Conservation (phyloP, 495 filamentous ascomycete genomes). For the Hypoxylon fuscum region DNA sequence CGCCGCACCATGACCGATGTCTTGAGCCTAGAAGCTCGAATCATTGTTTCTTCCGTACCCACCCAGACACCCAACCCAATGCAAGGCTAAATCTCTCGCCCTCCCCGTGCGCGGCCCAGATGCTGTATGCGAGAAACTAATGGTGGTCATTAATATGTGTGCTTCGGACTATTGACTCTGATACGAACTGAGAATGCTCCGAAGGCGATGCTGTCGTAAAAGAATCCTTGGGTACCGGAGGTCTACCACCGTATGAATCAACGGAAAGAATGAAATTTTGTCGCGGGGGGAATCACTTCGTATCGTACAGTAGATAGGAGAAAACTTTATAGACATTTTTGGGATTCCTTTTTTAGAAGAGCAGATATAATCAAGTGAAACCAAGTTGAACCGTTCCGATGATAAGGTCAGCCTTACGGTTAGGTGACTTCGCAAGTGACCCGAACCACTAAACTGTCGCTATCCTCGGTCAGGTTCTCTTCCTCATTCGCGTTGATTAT, state of each 20-base stretch:
- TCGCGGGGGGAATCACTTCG: slow-evolving; percentile 30
- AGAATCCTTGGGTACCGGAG: slow-evolving; percentile 2
- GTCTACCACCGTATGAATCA: slow-evolving; percentile 18
- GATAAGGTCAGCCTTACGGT: not conserved
- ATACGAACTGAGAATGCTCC: slow-evolving; percentile 29
- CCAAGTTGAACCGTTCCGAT: slow-evolving; percentile 9
- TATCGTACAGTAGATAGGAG: slow-evolving; percentile 34
- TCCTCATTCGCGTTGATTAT: slow-evolving; percentile 71
- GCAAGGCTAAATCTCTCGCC: slow-evolving; percentile 36
- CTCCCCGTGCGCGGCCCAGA: slow-evolving; percentile 27
- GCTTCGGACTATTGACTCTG: slow-evolving; percentile 32
- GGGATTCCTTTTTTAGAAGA: slow-evolving; percentile 18
- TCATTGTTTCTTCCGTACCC: slow-evolving; percentile 38
- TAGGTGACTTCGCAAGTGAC: too few relatives aligned
- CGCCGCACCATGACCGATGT: slow-evolving; percentile 30
- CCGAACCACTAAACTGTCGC: not conserved
- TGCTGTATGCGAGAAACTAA: slow-evolving; percentile 43
- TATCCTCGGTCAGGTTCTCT: slow-evolving; percentile 29
- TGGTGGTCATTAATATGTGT: slow-evolving; percentile 36
- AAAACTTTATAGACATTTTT: slow-evolving; percentile 27
- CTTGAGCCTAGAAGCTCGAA: slow-evolving; percentile 38
- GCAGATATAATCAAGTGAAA: not conserved
- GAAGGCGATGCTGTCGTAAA: slow-evolving; percentile 36
- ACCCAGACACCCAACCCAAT: slow-evolving; percentile 40
- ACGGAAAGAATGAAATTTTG: slow-evolving; percentile 27